Conservation (phyloP, 306 rosid genomes). For the Dryas alaskensis region DNA sequence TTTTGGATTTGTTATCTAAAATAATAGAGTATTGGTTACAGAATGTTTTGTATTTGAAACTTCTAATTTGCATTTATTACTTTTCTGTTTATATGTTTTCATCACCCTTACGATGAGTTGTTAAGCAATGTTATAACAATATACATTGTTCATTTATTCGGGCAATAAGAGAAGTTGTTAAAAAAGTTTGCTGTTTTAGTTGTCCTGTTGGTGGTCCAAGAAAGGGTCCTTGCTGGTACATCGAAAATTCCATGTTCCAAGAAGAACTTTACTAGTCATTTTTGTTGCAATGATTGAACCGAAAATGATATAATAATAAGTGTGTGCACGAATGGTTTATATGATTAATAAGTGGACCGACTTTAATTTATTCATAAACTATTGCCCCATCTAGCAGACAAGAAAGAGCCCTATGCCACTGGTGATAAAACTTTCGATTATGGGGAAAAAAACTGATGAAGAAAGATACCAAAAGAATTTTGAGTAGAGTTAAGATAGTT, state of each 20-base stretch:
- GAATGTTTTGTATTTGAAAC: too few relatives aligned
- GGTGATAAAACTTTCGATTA: slow-evolving; percentile 37
- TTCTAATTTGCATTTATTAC: too few relatives aligned
- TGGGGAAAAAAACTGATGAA: slow-evolving; percentile 1
- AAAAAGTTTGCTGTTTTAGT: slow-evolving; percentile 32
- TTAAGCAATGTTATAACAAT: too few relatives aligned
- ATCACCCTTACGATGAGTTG: too few relatives aligned
- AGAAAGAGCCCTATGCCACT: slow-evolving; percentile 23
- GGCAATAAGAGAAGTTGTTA: slow-evolving; percentile 5
- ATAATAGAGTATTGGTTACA: too few relatives aligned
- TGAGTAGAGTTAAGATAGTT: too few relatives aligned
- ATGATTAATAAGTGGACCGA: slow-evolving; percentile 36
- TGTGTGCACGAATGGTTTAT: slow-evolving; percentile 34
- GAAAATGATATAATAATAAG: slow-evolving; percentile 8
- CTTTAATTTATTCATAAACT: slow-evolving; percentile 13
- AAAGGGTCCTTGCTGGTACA: slow-evolving; percentile 37
- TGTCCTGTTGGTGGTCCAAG: slow-evolving; percentile 25
- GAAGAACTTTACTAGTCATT: slow-evolving; percentile 14
- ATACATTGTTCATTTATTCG: too few relatives aligned
- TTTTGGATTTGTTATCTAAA: too few relatives aligned
- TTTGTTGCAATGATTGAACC: slow-evolving; percentile 13
- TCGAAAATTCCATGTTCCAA: slow-evolving; percentile 31
- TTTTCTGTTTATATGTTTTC: too few relatives aligned
- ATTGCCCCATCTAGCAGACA: slow-evolving; percentile 59
- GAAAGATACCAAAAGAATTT: background rate